Base-by-base conservation (phyloP, 2,329 filamentous ascomycete genomes). In the Trichoderma sp. region DNA sequence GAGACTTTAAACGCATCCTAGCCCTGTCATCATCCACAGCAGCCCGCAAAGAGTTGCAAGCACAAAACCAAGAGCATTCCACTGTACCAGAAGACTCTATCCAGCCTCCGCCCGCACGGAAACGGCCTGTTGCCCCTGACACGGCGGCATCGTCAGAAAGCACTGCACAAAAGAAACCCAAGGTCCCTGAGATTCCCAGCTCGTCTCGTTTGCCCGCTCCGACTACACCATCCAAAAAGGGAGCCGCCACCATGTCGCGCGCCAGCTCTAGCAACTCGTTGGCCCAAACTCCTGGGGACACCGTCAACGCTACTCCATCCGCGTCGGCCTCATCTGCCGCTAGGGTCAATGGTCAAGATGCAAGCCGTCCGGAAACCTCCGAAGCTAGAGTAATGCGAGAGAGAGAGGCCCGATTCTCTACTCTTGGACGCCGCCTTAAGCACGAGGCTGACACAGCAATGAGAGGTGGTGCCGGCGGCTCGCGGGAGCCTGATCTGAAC, bases 241-340 rank as follows among this genome's bases (percentile, higher is more conserved):
- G 82, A 2, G 81, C 84, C 15, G 81, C 82, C 2, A 78, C 85
- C 70, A 88, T 88, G 86, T 86, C 84, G 6, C 85, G 87, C 4
- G 86, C 84, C 39, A 82, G 85, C 65, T 88, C 87, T 1, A 87
- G 79, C 76, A 87, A 85, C 75, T 88, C 87, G 0, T 81, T 85
- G 72, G 83, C 82, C 8, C 81, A 85, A 55, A 88, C 87, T 0
- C 87, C 87, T 0, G 85, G 85, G 23, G 84, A 85, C 8, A 75
- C 80, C 3, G 81, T 81, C 62, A 83, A 73, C 71, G 76, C 75
- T 50, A 80, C 80, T 6, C 79, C 79, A 3, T 76, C 76, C 8
- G 75, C 79, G 6, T 72, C 76, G 0, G 73, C 74, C 9, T 72
- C 77, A 7, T 74, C 73, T 13, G 79, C 81, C 15, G 77, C 77